These are phyloP conservation scores for Zymoseptoria brevis DNA, from an alignment of 2,329 filamentous ascomycete species.

Conservation along the genomic window DNA sequence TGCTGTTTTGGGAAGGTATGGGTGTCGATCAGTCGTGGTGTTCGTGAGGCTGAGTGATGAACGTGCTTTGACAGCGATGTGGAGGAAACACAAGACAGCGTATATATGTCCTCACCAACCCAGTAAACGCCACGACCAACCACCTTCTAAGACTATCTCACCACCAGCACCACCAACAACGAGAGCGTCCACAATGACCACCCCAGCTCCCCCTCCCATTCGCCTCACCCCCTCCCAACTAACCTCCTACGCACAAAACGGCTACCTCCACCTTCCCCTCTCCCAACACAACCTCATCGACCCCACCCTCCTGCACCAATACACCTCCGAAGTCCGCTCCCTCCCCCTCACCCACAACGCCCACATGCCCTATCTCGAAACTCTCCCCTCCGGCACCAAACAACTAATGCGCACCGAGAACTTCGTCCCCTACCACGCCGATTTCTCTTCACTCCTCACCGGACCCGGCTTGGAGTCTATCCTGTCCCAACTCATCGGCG, in stretches of 20 bases:
- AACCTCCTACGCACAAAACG: slow-evolving; percentile 17
- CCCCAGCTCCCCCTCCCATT: background rate
- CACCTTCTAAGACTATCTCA: background rate
- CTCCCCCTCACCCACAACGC: slow-evolving; percentile 19
- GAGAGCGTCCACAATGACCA: slow-evolving; percentile 8
- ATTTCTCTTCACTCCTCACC: slow-evolving; percentile 32
- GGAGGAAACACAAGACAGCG: background rate
- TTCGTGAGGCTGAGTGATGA: background rate
- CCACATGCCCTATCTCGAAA: slow-evolving; percentile 26
- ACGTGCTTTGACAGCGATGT: background rate
- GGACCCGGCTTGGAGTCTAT: slow-evolving; percentile 27
- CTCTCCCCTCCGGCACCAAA: slow-evolving; percentile 9
- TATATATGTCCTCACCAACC: background rate
- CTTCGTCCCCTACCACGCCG: slow-evolving; percentile 21
- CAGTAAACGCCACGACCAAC: background rate
- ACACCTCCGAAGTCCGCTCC: slow-evolving; percentile 18
- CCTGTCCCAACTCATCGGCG: slow-evolving; percentile 30
- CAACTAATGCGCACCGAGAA: slow-evolving; percentile 24
- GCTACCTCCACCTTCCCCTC: slow-evolving; percentile 18
- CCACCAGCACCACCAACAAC: background rate
- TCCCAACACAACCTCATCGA: slow-evolving; percentile 17
- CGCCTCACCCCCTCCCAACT: slow-evolving; percentile 18
- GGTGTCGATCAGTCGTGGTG: background rate
- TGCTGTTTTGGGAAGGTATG: background rate
- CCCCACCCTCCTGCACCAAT: slow-evolving; percentile 14